Conservation (phyloP, 371 early-diverging fungal species). For the Apophysomyces variabilis region DNA sequence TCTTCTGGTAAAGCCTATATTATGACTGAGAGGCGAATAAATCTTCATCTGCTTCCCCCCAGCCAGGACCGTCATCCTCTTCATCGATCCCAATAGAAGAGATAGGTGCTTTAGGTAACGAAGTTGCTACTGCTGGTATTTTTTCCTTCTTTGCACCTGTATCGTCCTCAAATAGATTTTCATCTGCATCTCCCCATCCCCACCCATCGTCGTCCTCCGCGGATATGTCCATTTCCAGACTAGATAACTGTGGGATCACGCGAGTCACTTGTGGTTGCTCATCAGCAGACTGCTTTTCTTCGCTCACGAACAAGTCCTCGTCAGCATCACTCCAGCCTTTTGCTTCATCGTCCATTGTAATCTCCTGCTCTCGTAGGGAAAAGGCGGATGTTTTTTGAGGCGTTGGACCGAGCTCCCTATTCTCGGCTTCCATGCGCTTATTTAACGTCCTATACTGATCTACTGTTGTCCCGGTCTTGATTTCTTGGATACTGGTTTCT, state of each 20-base stretch:
- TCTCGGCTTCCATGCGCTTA: background rate
- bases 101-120: conserved; percentile 1
- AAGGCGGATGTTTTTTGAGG: background rate
- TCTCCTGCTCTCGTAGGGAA: background rate
- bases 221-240: background rate
- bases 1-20: background rate
- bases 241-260: background rate
- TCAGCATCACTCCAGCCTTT: conserved; percentile 22
- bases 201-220: background rate
- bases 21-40: conserved; percentile 8
- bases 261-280: conserved; percentile 8
- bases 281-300: background rate
- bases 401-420: background rate
- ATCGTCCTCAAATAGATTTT: conserved; percentile 12
- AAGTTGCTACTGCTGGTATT: background rate
- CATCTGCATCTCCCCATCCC: conserved; percentile 25
- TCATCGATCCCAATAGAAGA: conserved; percentile 10
- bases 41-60: conserved; percentile 25
- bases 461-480: conserved; percentile 30
- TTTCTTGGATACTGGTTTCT: conserved; percentile 66
- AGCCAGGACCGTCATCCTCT: conserved; percentile 5
- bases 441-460: background rate
- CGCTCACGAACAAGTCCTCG: conserved; percentile 15
- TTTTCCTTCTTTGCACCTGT: background rate
- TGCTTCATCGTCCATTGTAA: background rate